These are phyloP conservation scores for Candida ponderosae DNA, from an alignment of 805 yeast genomes.

Conservation along the genomic window DNA sequence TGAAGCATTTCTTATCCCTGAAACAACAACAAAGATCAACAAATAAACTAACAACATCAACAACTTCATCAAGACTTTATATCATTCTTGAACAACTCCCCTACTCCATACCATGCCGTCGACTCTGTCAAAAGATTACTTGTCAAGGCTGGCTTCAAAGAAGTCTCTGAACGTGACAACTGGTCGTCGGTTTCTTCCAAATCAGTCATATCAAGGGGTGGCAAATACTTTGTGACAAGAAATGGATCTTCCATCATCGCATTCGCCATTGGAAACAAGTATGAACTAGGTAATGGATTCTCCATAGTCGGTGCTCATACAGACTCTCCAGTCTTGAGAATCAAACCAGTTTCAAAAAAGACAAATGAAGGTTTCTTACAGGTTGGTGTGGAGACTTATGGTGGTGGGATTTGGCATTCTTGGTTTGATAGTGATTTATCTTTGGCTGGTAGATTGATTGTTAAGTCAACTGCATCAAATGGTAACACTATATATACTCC, in stretches of 20 bases:
- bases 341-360: constrained; percentile 79
- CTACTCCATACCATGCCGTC: constrained; percentile 94
- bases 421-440: constrained; percentile 96
- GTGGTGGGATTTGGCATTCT: constrained; percentile 94
- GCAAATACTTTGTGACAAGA: constrained; percentile 80
- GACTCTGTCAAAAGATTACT: constrained; percentile 51
- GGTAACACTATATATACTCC: constrained; percentile 45
- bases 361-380: constrained; percentile 71
- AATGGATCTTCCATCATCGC: constrained; percentile 87
- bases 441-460: constrained; percentile 86
- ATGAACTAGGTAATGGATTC: constrained; percentile 65
- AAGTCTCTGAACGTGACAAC: constrained; percentile 58
- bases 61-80: constrained; percentile 45
- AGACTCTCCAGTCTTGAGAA: constrained; percentile 83
- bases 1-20: no score
- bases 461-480: no score
- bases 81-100: constrained; percentile 73
- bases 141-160: constrained; percentile 56
- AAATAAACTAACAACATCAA: constrained; percentile 2
- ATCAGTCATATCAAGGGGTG: constrained; percentile 41
- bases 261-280: constrained; percentile 68
- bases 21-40: no score
- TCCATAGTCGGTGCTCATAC: constrained; percentile 95
- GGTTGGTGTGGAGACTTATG: constrained; percentile 90
- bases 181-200: no score